A percentile compares a stretch with the other conserved stretches of the same genome.
These are phyloP conservation scores for Sclerotinia spermophila DNA, from an alignment of 2,329 filamentous ascomycete genomes.

Conservation along the genomic window DNA sequence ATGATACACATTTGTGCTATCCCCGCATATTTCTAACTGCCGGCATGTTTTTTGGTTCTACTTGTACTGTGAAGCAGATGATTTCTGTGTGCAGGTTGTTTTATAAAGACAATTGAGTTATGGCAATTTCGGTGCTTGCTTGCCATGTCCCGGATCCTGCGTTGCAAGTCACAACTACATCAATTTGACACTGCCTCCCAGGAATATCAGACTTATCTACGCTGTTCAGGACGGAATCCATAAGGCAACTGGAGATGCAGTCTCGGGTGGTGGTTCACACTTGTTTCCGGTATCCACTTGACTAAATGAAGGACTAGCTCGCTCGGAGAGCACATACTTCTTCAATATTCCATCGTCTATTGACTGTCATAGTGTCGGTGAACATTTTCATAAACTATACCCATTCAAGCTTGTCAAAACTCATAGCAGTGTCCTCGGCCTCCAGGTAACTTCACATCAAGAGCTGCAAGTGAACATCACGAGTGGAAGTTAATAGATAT, in stretches of 20 bases:
- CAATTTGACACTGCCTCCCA: neutral
- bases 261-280: neutral
- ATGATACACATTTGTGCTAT: neutral
- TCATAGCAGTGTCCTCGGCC: too few relatives aligned
- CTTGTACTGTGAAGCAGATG: neutral
- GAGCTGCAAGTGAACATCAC: neutral
- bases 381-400: neutral
- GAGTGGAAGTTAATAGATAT: too few relatives aligned
- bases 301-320: neutral
- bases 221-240: neutral
- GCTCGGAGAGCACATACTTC: neutral
- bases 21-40: neutral
- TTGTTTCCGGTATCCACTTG: neutral
- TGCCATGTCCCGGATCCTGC: neutral
- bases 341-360: too few relatives aligned
- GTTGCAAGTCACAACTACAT: neutral
- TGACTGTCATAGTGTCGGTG: neutral
- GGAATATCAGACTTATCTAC: neutral
- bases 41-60: neutral
- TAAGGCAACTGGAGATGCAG: neutral
- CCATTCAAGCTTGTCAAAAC: neutral
- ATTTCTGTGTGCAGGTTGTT: too few relatives aligned
- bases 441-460: neutral
- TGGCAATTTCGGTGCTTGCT: neutral
- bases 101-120: neutral